Base-by-base conservation (phyloP, 73 alveolate species). In the Breviolum minutum region DNA sequence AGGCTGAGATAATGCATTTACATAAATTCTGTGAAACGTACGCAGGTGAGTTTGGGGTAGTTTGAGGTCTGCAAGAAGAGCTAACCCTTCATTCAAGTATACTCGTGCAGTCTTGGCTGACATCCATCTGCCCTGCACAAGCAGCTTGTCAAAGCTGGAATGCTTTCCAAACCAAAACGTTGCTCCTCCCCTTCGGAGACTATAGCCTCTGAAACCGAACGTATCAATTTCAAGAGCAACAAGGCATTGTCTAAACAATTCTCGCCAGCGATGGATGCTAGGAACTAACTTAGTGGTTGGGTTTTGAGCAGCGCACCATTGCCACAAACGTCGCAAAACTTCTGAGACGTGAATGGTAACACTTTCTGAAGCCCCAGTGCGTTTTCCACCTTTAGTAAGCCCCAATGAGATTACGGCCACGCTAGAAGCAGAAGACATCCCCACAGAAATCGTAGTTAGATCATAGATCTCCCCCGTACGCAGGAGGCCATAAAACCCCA, bases 291-390 rank as follows among this genome's bases (percentile, higher is more conserved):
- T 17, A 13, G 64, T 20, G 0, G 60, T 30, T 11, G 66, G 26
- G 29, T 6, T 48, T 5, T n/a, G 2, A 16, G 64, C 7, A 0
- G 9, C 9, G 2, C 48, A 32, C 88, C 88, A 80, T 48, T 80
- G 88, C 68, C 69, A 80, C 8, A 80, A 32, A 5, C 88, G 26
- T 13, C 88, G 20, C 9, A 80, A 30, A 12, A 32, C n/a, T 0
- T 80, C 88, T 0, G 32, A n/a, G 0, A 19, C 88, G 10, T 63
- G 8, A 16, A 77, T 30, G 0, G 88, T 80, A 8, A 80, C 88
- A 30, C 88, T 80, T 30, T 80, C 88, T 6, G 68, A n/a, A 7
- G 85, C 85, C 3, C 85, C 85, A 76, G 85, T 61, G 20, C 88
- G 64, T 32, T 40, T 9, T 0, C 88, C 88, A 0, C 69, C 88